Base-by-base conservation (phyloP, 257 asterid genomes). In the Nyctanthes arbortristis region DNA sequence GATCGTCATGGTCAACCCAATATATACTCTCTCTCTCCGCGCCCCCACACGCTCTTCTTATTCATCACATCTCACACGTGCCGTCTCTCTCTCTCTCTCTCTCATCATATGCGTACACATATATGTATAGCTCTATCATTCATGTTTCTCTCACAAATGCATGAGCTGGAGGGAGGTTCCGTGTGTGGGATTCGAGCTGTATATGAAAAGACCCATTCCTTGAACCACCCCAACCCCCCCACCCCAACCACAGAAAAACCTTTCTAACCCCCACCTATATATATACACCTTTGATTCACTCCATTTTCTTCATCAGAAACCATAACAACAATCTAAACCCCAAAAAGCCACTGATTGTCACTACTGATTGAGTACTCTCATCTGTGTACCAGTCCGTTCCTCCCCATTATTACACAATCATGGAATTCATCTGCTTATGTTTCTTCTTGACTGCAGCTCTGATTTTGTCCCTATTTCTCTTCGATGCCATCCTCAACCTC, bases 141-240 rank as follows among this genome's bases (percentile, higher is more conserved):
- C 29, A 20, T 58, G 22, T 39, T 52, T 16, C 31, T 29, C 68
- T 67, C 52, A 30, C 72, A 40, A 57, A 66, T 69, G 39, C 75
- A 82, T 87, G 87, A 82, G 93, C 93, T 84, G 89, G 81, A 73
- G 73, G 62, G 80, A 75, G 87, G 81, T 87, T 84, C 85, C 87
- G 78, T 81, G 86, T 82, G 79, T 68, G 90, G 83, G 79, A 74
- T 57, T 78, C 78, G 80, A 87, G 93, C 90, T 84, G 90, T 82
- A 84, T n/a, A 78, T 66, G 65, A 77, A 70, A 78, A 73, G 79
- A 71, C 32, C 64, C 78, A 68, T 54, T 28, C 67, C 47, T 55
- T 61, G 7, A 30, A 25, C 6, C 4, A 1, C 20, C 9, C 36
- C 35, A 27, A 9, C 33, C 36, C 13, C 67, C 33, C 6, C 3